phyloP scores from a whole-genome alignment of 2,329 filamentous ascomycete genomes.

The Knufia petricola region DNA sequence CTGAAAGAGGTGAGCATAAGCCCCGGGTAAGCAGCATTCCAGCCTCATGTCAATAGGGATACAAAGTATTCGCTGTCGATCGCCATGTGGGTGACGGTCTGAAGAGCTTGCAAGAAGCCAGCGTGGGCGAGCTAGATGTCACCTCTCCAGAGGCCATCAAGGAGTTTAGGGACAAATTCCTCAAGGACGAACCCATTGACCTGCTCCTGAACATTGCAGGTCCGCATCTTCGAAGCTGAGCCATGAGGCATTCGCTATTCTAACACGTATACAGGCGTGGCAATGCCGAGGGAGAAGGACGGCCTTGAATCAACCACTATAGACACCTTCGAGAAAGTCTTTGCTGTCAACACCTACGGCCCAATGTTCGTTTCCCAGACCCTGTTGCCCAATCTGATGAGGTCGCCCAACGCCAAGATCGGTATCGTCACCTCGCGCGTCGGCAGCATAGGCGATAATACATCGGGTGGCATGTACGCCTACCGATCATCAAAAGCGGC shows the following conservation, averaged over 20 bases:
- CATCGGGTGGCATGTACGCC: constrained; percentile 34
- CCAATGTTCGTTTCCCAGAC: constrained; percentile 38
- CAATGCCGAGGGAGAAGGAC: constrained; percentile 27
- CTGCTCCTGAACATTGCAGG: constrained; percentile 21
- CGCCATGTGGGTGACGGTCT: constrained; percentile 15
- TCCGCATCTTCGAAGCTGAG: not conserved
- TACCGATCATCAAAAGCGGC: constrained; percentile 38
- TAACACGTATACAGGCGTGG: constrained; percentile 24
- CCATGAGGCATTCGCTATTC: constrained; percentile 8
- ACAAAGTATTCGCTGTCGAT: constrained; percentile 21
- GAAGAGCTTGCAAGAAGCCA: constrained; percentile 11
- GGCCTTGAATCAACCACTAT: constrained; percentile 23
- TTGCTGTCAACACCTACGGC: constrained; percentile 38
- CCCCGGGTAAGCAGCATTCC: too few relatives aligned
- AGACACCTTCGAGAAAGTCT: constrained; percentile 26
- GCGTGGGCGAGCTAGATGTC: constrained; percentile 15
- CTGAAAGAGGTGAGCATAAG: constrained; percentile 18
- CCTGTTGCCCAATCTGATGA: constrained; percentile 33
- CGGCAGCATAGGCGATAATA: constrained; percentile 36
- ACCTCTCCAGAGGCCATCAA: constrained; percentile 17
- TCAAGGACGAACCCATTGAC: constrained; percentile 15
- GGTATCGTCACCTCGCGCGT: constrained; percentile 37
- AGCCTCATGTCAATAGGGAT: constrained; percentile 15
- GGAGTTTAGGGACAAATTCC: constrained; percentile 14
- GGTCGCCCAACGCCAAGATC: constrained; percentile 26